A percentile compares a stretch with the other conserved stretches of the same genome.
These are phyloP conservation scores for Drosera capensis DNA, from an alignment of 148 eudicot species.

Conservation along the genomic window DNA sequence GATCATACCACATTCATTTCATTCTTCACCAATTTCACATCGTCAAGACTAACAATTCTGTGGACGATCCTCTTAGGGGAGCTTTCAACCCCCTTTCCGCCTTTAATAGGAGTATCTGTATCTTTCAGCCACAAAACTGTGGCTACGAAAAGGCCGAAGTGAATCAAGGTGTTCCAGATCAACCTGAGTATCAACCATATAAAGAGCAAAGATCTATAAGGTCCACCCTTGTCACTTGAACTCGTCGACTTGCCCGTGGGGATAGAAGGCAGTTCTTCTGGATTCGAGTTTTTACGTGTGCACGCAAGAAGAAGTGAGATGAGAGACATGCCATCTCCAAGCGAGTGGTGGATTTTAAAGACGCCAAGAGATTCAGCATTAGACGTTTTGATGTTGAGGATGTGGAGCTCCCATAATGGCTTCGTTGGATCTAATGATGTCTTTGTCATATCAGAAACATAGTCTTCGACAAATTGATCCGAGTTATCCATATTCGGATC, in stretches of 20 bases:
- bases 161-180: slow-evolving; percentile 13
- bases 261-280: slow-evolving; percentile 25
- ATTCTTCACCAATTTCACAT: slow-evolving; percentile 15
- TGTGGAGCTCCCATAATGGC: slow-evolving; percentile 66
- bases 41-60: slow-evolving; percentile 11
- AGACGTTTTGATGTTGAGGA: slow-evolving; percentile 39
- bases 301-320: slow-evolving; percentile 46
- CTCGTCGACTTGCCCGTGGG: background rate
- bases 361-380: slow-evolving; percentile 22
- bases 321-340: slow-evolving; percentile 68
- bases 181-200: slow-evolving; percentile 8
- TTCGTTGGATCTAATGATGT: slow-evolving; percentile 30
- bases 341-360: slow-evolving; percentile 39
- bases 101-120: slow-evolving; percentile 12
- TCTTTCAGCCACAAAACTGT: slow-evolving; percentile 15
- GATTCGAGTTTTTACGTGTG: slow-evolving; percentile 35
- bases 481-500: slow-evolving; percentile 27
- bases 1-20: slow-evolving; percentile 11
- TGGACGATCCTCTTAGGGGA: slow-evolving; percentile 11
- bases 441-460: slow-evolving; percentile 22
- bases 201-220: background rate
- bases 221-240: background rate
- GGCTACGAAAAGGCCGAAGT: slow-evolving; percentile 3
- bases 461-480: slow-evolving; percentile 43
- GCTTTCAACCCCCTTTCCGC: slow-evolving; percentile 5